Base-by-base conservation (phyloP, 169 alveolate genomes). In the Amoebophrya sp. region DNA sequence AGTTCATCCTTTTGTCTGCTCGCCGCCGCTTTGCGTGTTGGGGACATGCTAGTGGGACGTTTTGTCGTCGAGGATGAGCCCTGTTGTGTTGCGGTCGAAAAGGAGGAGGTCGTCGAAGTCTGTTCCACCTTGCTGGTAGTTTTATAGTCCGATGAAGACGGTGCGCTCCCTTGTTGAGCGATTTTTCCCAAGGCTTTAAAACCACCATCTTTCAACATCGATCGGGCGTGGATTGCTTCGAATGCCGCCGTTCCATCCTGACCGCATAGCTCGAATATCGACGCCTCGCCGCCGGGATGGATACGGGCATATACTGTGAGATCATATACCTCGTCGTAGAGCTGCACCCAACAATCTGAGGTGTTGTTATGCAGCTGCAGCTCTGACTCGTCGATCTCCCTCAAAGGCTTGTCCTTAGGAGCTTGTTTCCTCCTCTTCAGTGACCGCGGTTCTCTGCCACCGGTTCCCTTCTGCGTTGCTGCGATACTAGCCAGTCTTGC, bases 241-340 rank as follows among this genome's bases (percentile, higher is more conserved):
- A 93, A 93, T 92, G 78, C 94, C 93, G 78, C 91, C 0, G 94
- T 90, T 92, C 92, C 94, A 34, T 93, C 94, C 94, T 76, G 90
- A 34, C 97, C 97, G n/a, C 94, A 95, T 53, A 95, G 94, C 54
- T 91, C 55, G 90, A 96, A 47, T 41, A 96, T 91, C 83, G 94
- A 93, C 89, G 91, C 92, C 93, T 91, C 93, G 24, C 97, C 97
- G 40, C 96, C 97, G 39, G 97, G 96, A 90, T 96, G 97, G 77
- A 92, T 93, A 39, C 91, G 33, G 90, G 94, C 47, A 93, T 92
- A 96, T 38, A 65, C 91, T 39, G 97, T 93, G 38, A 96, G 95
- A 90, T 96, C 96, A 34, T 94, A 94, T 39, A 96, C 96, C 91
- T 95, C 95, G 34, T 94, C 95, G 47, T 93, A 89, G 29, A 96